These are phyloP conservation scores for Wickerhamomyces bisporus DNA, from an alignment of 805 yeast genomes.

Conservation along the genomic window DNA sequence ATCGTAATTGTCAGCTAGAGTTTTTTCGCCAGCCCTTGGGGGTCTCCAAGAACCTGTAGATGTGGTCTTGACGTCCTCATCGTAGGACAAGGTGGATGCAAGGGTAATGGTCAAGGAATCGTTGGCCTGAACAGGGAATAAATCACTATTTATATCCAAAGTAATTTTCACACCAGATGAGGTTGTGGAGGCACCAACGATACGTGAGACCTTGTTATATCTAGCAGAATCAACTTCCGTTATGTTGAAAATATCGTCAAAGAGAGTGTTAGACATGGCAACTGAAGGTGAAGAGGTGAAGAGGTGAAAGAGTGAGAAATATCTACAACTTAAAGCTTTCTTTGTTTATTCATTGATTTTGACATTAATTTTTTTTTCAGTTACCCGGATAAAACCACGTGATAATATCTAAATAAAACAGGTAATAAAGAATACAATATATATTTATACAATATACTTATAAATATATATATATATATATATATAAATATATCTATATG, in stretches of 20 bases:
- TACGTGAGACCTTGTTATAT: slow-evolving; percentile 86
- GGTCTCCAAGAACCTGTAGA: slow-evolving; percentile 43
- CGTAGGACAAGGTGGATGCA: slow-evolving; percentile 65
- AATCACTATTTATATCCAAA: slow-evolving; percentile 84
- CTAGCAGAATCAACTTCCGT: slow-evolving; percentile 82
- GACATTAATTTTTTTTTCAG: no score
- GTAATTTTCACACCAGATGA: slow-evolving; percentile 76
- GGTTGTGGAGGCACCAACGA: slow-evolving; percentile 83
- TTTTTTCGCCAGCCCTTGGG: slow-evolving; percentile 76
- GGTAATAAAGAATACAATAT: no score
- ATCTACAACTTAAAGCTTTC: no score
- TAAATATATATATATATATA: no score
- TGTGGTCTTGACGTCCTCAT: slow-evolving; percentile 43
- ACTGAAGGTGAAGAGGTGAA: no score
- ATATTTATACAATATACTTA: no score
- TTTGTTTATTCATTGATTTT: no score
- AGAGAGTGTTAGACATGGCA: slow-evolving; percentile 66
- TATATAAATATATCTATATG: no score
- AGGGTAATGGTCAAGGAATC: slow-evolving; percentile 82
- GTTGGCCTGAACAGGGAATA: slow-evolving; percentile 74
- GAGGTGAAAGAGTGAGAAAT: slow-evolving; percentile 2
- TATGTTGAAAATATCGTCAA: slow-evolving; percentile 89
- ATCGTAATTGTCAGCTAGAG: slow-evolving; percentile 94
- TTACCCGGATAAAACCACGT: no score
- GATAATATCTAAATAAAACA: no score